Evolutionary conservation across 306 rosid genomes (phyloP).

Genomic region (Echinosophora koreensis): DNA sequence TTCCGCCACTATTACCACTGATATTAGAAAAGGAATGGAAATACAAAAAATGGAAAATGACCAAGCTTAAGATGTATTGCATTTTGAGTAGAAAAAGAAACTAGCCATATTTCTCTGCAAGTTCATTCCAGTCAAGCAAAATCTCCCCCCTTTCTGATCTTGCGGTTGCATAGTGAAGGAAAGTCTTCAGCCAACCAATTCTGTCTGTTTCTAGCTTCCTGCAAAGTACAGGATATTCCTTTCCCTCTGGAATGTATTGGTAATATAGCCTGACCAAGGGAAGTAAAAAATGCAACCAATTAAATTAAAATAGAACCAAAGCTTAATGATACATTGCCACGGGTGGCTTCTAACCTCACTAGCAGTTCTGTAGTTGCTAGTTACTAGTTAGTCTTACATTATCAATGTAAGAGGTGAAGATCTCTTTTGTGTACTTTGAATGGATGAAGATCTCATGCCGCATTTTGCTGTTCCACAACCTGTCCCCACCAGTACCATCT

Average conservation of each 20-base stretch:
- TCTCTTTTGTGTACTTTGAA: no score
- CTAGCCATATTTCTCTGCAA: slow-evolving; percentile 79
- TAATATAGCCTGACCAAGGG: slow-evolving; percentile 79
- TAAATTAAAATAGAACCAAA: not conserved
- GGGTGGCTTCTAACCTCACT: not conserved
- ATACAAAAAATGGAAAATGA: slow-evolving; percentile 9
- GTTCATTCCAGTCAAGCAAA: slow-evolving; percentile 93
- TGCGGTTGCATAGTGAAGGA: slow-evolving; percentile 47
- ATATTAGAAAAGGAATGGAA: slow-evolving; percentile 1
- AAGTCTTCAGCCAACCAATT: slow-evolving; percentile 56
- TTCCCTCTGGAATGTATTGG: slow-evolving; percentile 89
- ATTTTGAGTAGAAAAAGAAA: slow-evolving; percentile 32
- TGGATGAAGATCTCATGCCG: no score
- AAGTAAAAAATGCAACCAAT: slow-evolving; percentile 12
- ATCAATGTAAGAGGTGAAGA: no score
- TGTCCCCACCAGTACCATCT: no score
- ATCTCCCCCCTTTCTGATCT: slow-evolving; percentile 59
- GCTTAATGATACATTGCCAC: not conserved
- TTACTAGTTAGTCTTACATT: no score
- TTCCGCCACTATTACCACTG: not conserved
- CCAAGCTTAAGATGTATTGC: not conserved
- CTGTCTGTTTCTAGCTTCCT: slow-evolving; percentile 58
- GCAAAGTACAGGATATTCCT: slow-evolving; percentile 87
- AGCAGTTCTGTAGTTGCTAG: no score
- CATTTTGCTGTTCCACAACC: no score